Evolutionary conservation across 202 grass and related monocot species (phyloP).

Genomic region (Dendrocalamus latiflorus): DNA sequence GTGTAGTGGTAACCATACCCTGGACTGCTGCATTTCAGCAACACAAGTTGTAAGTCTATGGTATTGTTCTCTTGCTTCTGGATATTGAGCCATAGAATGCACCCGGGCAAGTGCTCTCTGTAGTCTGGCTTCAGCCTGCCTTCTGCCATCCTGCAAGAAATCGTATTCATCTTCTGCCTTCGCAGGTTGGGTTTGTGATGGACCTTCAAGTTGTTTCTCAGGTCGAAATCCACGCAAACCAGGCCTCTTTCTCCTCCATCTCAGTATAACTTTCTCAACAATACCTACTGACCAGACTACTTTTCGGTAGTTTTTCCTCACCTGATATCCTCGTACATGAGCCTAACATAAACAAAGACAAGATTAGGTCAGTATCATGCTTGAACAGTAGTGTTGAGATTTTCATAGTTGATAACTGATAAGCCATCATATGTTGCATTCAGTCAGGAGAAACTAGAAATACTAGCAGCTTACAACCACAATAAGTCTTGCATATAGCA

Average conservation of each 20-base stretch:
- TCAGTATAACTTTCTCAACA: slow-evolving; percentile 62
- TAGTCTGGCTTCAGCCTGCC: slow-evolving; percentile 66
- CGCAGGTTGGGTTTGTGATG: slow-evolving; percentile 44
- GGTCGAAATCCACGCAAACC: slow-evolving; percentile 41
- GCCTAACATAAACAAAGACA: slow-evolving; percentile 49
- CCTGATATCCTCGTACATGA: slow-evolving; percentile 74
- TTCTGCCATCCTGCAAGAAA: slow-evolving; percentile 72
- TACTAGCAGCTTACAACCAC: not conserved
- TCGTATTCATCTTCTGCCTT: slow-evolving; percentile 66
- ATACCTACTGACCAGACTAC: slow-evolving; percentile 72
- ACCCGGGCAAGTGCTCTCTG: slow-evolving; percentile 67
- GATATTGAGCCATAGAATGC: slow-evolving; percentile 81
- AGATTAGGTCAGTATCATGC: slow-evolving; percentile 2
- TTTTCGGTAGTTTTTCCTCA: slow-evolving; percentile 59
- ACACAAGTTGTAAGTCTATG: slow-evolving; percentile 50
- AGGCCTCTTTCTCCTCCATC: slow-evolving; percentile 69
- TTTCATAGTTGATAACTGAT: not conserved
- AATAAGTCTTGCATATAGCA: not conserved
- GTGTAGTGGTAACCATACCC: slow-evolving; percentile 11
- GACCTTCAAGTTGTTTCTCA: slow-evolving; percentile 36
- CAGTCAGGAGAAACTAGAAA: not conserved
- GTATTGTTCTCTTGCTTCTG: slow-evolving; percentile 87
- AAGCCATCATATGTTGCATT: not conserved
- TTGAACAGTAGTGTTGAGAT: not conserved
- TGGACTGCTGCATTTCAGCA: slow-evolving; percentile 40